Percentiles rank a stretch among this genome's conserved stretches.
Evolutionary conservation across 768 basidiomycete species (phyloP).

Genomic region (Hericium rajendrae): DNA sequence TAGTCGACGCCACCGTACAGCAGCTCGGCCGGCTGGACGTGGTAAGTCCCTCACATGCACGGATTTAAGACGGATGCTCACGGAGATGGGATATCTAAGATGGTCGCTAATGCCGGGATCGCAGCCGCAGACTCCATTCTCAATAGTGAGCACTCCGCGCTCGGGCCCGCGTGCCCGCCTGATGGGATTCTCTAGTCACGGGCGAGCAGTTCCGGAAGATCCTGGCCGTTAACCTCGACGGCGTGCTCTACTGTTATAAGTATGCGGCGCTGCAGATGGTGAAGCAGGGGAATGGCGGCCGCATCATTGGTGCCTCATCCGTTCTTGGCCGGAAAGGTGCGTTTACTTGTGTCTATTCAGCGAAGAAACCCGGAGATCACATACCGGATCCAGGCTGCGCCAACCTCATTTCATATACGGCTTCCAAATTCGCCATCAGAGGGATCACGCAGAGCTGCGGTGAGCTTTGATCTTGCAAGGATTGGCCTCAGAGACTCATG

Average conservation of each 20-base stretch:
- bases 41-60: neutral
- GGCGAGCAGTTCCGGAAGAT: slow-evolving; percentile 14
- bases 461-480: neutral
- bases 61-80: neutral
- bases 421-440: slow-evolving; percentile 24
- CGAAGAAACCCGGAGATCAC: neutral
- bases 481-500: neutral
- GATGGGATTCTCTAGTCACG: slow-evolving; percentile 4
- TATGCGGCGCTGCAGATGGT: slow-evolving; percentile 17
- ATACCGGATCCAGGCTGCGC: neutral
- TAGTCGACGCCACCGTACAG: neutral
- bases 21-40: neutral
- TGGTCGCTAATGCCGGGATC: neutral
- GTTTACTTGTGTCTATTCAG: neutral
- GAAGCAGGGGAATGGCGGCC: slow-evolving; percentile 16
- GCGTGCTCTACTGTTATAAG: slow-evolving; percentile 16
- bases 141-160: neutral
- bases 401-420: slow-evolving; percentile 16
- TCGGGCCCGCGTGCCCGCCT: neutral
- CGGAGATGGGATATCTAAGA: neutral
- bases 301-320: slow-evolving; percentile 14
- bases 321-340: neutral
- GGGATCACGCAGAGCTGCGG: slow-evolving; percentile 17
- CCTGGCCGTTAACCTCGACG: slow-evolving; percentile 12
- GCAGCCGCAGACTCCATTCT: neutral